Evolutionary conservation across 1,284 basidiomycete species (phyloP).

Genomic region (Phylloporus sp.): DNA sequence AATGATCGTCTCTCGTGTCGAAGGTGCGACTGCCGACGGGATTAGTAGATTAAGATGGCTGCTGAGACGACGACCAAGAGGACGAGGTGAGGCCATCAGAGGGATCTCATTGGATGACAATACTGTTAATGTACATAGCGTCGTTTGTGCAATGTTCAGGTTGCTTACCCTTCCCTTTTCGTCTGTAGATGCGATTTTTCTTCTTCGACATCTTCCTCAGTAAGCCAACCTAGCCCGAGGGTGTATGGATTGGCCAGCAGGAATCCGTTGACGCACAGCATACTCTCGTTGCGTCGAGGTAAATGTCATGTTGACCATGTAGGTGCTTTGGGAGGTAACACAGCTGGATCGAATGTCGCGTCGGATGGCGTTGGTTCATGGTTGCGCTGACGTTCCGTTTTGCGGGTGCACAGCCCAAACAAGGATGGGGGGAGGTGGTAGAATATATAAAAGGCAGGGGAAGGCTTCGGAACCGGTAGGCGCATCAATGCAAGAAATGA

Average conservation of each 20-base stretch:
- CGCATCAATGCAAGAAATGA: conserved; percentile 23
- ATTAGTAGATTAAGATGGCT: too few species aligned
- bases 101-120: conserved; percentile 63
- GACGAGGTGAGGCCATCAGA: conserved; percentile 43
- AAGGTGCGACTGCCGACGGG: conserved; percentile 13
- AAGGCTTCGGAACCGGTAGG: conserved; percentile 45
- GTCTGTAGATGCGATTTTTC: conserved; percentile 8
- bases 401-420: conserved; percentile 44
- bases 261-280: conserved; percentile 80
- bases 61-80: conserved; percentile 20
- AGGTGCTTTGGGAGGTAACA: conserved; percentile 62
- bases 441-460: conserved; percentile 61
- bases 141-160: too few species aligned
- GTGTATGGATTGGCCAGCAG: conserved; percentile 75
- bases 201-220: conserved; percentile 39
- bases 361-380: conserved; percentile 43
- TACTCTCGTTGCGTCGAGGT: conserved; percentile 70
- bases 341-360: conserved; percentile 68
- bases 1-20: conserved; percentile 67
- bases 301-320: conserved; percentile 57
- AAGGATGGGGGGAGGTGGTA: conserved; percentile 28
- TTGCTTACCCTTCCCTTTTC: conserved; percentile 32
- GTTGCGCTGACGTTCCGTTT: conserved; percentile 39
- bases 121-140: too few species aligned
- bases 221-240: conserved; percentile 58